Evolutionary conservation across 352 stramenopile genomes (phyloP).

Genomic region (Pythium chondricola): DNA sequence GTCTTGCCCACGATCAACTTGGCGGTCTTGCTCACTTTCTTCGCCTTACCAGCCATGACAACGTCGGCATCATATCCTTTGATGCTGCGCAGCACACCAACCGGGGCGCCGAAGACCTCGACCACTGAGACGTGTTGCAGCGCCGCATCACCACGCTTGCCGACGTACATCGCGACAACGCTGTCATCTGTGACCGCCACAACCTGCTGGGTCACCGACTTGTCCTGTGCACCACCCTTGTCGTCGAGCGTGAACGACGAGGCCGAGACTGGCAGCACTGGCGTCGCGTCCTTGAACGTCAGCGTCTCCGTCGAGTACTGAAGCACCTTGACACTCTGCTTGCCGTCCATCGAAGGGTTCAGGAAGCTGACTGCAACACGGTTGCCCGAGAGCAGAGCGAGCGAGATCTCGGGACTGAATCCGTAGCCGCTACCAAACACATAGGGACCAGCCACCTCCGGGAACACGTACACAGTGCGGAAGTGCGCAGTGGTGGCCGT

Average conservation of each 20-base stretch:
- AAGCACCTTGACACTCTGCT: conserved; percentile 39
- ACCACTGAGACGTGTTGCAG: conserved; percentile 41
- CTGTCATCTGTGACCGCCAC: conserved; percentile 37
- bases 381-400: conserved; percentile 36
- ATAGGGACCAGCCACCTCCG: conserved; percentile 33
- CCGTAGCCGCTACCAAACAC: conserved; percentile 30
- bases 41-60: conserved; percentile 27
- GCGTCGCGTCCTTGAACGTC: conserved; percentile 40
- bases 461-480: conserved; percentile 37
- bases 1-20: conserved; percentile 23
- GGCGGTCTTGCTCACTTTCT: conserved; percentile 24
- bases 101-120: conserved; percentile 34
- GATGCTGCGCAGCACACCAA: conserved; percentile 40
- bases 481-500: conserved; percentile 28
- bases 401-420: conserved; percentile 33
- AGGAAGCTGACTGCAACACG: conserved; percentile 60
- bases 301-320: conserved; percentile 36
- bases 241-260: conserved; percentile 28
- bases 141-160: conserved; percentile 21
- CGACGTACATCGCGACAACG: conserved; percentile 40
- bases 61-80: conserved; percentile 24
- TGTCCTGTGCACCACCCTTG: conserved; percentile 2
- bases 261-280: conserved; percentile 32
- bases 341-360: conserved; percentile 41
- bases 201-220: conserved; percentile 33